Conservation (phyloP, 192 early-diverging fungal genomes). For the Backusella tarrabulga region DNA sequence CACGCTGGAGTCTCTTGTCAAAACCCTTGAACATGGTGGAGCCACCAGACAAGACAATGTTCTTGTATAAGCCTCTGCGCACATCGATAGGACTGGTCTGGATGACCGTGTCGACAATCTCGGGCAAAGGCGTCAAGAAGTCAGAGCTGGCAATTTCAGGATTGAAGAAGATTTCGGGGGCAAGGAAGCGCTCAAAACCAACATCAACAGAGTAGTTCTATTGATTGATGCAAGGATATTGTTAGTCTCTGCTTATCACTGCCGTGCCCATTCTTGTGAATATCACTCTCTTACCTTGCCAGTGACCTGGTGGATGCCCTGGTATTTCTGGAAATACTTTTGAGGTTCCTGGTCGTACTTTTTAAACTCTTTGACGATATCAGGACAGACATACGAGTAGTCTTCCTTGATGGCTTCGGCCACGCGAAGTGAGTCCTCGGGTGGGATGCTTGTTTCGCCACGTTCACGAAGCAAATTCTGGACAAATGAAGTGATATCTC, state of each 20-base stretch:
- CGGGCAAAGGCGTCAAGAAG: conserved; percentile 93
- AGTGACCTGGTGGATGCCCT: conserved; percentile 85
- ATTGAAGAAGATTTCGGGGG: conserved; percentile 99
- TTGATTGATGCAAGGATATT: too few relatives aligned
- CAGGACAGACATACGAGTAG: conserved; percentile 94
- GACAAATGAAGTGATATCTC: conserved; percentile 97
- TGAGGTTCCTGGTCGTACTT: conserved; percentile 88
- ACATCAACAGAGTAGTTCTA: conserved; percentile 90
- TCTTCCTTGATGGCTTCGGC: conserved; percentile 97
- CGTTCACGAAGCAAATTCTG: conserved; percentile 97
- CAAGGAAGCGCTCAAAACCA: conserved; percentile 97
- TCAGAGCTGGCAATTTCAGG: conserved; percentile 97
- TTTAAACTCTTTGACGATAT: conserved; percentile 96
- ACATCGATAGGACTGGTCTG: conserved; percentile 98
- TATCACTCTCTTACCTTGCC: conserved; percentile 55
- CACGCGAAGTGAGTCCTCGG: conserved; percentile 93
- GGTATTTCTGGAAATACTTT: conserved; percentile 87
- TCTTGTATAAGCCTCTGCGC: conserved; percentile 96
- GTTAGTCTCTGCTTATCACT: too few relatives aligned
- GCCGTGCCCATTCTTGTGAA: too few relatives aligned
- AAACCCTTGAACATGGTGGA: conserved; percentile 99
- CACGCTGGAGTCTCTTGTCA: conserved; percentile 89
- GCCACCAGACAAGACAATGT: conserved; percentile 98
- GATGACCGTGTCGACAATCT: conserved; percentile 95
- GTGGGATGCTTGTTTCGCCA: conserved; percentile 91